These are phyloP conservation scores for Calonectria naviculata DNA, from an alignment of 2,329 filamentous ascomycete species.

Conservation along the genomic window DNA sequence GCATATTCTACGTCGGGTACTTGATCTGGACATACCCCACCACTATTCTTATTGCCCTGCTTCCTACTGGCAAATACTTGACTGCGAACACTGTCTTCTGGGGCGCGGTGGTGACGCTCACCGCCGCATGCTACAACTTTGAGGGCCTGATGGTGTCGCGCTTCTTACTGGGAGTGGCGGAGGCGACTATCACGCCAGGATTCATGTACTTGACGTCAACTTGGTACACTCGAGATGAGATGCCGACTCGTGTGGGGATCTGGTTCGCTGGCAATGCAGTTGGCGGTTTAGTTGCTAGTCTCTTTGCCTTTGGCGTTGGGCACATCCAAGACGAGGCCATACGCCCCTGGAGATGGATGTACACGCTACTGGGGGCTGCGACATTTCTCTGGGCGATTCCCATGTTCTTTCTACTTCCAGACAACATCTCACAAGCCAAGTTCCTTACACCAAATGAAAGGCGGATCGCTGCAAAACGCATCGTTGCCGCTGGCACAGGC, in stretches of 20 bases:
- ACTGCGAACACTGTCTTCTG: constrained; percentile 61
- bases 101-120: constrained; percentile 58
- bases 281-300: constrained; percentile 58
- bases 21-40: constrained; percentile 62
- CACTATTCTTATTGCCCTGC: constrained; percentile 57
- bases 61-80: constrained; percentile 61
- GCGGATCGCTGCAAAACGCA: constrained; percentile 57
- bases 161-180: constrained; percentile 65
- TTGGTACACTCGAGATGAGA: constrained; percentile 68
- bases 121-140: constrained; percentile 59
- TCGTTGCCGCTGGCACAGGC: constrained; percentile 63
- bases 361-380: constrained; percentile 61
- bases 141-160: constrained; percentile 61
- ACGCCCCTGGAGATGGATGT: constrained; percentile 68
- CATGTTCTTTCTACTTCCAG: constrained; percentile 61
- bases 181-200: constrained; percentile 64
- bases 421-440: constrained; percentile 63
- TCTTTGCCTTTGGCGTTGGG: constrained; percentile 67
- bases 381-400: constrained; percentile 64
- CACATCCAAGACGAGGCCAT: constrained; percentile 58
- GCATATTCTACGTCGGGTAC: constrained; percentile 56
- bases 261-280: constrained; percentile 66
- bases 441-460: constrained; percentile 68
- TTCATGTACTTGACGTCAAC: constrained; percentile 67
- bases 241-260: constrained; percentile 63